Evolutionary conservation across 495 filamentous ascomycete species (phyloP), one percentile per base, ranked within the genome.

Genomic region (Talaromyces adpressus): DNA sequence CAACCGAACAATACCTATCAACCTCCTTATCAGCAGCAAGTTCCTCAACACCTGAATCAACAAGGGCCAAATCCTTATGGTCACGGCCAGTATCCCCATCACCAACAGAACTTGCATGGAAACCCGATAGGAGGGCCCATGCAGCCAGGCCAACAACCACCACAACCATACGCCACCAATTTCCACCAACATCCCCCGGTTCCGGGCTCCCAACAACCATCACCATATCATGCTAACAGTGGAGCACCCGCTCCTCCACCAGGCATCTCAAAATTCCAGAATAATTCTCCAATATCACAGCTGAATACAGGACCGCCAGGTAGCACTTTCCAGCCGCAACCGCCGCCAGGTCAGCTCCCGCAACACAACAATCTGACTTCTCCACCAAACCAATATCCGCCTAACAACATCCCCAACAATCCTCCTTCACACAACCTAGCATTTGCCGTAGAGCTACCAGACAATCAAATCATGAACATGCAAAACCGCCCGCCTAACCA

Each of bases 401-500:
- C 27, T 6, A 49, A 47, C 22, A 52, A 16, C 39, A 30, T 20
- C 1, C 59, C 59, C 2, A 49, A 30, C 39, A 62, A 54, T 58
- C 30, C 30, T 2, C 56, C 56, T 20, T 18, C 23, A 3, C 56
- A 62, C 25, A 52, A 16, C 18, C 9, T 12, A 7, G n/a, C 41
- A 8, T 63, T 57, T 23, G 34, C 51, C 30, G 62, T 53, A 12
- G 62, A 63, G 25, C 23, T 63, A 22, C 62, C 62, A 20, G 62
- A 63, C 39, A 63, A 58, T 18, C 62, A 63, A 52, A 62, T 53
- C 2, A 52, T 29, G 25, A 47, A 52, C 8, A 22, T 29, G 16
- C 41, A 22, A 16, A 32, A 32, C 25, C 45, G 20, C 18, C 58
- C 58, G 6, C 34, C 39, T 0, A 41, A 7, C 6, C 57, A 59